Conservation (phyloP, 352 stramenopile species). For the Phytophthora pinifolia region DNA sequence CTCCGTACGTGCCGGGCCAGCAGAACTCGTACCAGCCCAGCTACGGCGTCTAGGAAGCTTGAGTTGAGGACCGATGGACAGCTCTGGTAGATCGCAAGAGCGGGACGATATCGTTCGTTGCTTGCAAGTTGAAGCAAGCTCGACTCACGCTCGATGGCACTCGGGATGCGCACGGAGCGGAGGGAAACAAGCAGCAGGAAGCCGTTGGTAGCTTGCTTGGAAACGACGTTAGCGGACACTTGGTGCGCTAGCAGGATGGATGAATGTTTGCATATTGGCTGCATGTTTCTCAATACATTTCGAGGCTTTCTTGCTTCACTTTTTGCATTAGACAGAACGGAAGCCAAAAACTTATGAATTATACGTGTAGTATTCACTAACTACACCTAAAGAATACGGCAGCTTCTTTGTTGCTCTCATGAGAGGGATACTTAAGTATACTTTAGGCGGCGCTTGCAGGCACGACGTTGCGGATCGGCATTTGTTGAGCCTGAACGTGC, state of each 20-base stretch:
- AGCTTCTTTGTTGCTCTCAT: no score
- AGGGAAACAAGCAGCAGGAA: constrained; percentile 25
- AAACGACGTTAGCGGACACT: constrained; percentile 17
- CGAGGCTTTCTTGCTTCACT: not conserved
- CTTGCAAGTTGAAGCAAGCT: constrained; percentile 10
- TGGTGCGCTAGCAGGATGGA: constrained; percentile 7
- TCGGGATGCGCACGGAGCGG: constrained; percentile 7
- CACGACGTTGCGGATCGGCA: constrained; percentile 28
- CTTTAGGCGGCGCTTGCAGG: constrained; percentile 35
- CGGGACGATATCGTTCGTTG: constrained; percentile 5
- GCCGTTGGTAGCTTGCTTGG: constrained; percentile 30
- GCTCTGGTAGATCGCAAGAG: constrained; percentile 9
- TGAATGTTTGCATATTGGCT: constrained; percentile 29
- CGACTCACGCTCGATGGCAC: constrained; percentile 2
- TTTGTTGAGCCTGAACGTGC: constrained; percentile 22
- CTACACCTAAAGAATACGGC: constrained; percentile 7
- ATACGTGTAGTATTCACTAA: constrained; percentile 11
- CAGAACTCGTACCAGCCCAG: constrained; percentile 90
- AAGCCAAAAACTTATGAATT: no score
- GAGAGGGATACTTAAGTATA: no score
- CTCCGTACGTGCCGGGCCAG: constrained; percentile 87
- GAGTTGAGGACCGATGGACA: constrained; percentile 15
- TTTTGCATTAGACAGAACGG: no score
- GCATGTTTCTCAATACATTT: constrained; percentile 34
- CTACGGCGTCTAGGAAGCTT: constrained; percentile 69